Evolutionary conservation across 176 grass and related monocot genomes (phyloP).

Genomic region (Oryza coarctata): DNA sequence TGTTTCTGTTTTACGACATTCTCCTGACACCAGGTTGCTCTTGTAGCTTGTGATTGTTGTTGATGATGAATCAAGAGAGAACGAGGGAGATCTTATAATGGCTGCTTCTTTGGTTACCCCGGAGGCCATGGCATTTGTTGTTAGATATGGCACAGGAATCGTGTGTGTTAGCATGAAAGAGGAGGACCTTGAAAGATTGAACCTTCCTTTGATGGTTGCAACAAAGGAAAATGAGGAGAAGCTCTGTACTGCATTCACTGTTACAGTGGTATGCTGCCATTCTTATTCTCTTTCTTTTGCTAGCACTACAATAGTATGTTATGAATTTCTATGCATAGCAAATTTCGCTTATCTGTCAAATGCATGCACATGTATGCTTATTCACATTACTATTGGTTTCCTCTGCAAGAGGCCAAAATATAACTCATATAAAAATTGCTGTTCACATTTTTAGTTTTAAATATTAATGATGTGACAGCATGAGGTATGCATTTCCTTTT

Average conservation of each 20-base stretch:
- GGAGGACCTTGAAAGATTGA: slow-evolving; percentile 72
- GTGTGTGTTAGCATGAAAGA: slow-evolving; percentile 93
- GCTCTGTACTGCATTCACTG: slow-evolving; percentile 77
- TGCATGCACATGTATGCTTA: neutral
- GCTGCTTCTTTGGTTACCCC: slow-evolving; percentile 71
- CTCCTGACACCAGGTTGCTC: slow-evolving; percentile 23
- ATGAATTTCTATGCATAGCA: neutral
- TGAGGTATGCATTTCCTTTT: neutral
- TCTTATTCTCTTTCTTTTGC: slow-evolving; percentile 5
- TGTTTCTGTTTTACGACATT: neutral
- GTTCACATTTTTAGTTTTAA: slow-evolving; percentile 4
- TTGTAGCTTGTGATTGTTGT: slow-evolving; percentile 87
- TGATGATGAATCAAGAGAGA: slow-evolving; percentile 89
- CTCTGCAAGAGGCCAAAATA: slow-evolving; percentile 4
- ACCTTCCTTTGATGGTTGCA: slow-evolving; percentile 80
- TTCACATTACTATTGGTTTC: neutral
- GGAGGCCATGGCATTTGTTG: slow-evolving; percentile 89
- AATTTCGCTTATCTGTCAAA: neutral
- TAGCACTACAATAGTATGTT: neutral
- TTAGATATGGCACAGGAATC: slow-evolving; percentile 80
- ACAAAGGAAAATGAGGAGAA: slow-evolving; percentile 92
- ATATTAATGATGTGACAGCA: neutral
- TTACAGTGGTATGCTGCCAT: slow-evolving; percentile 71
- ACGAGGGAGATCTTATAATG: slow-evolving; percentile 90
- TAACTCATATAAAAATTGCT: neutral